Percentiles rank a stretch among this genome's conserved stretches.
Conservation (phyloP, 2,329 filamentous ascomycete species). For the Monilinia vaccinii-corymbosi region DNA sequence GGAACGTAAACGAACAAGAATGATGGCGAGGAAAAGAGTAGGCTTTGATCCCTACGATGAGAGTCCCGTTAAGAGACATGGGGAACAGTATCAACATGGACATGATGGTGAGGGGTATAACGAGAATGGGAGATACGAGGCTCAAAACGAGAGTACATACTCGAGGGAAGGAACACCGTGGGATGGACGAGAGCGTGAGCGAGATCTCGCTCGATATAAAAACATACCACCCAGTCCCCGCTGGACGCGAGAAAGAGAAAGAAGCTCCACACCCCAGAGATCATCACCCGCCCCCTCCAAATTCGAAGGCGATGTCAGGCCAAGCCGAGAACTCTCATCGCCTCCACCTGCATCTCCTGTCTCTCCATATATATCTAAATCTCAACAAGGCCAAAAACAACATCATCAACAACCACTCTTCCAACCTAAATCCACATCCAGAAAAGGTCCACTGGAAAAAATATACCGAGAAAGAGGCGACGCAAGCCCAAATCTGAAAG, state of each 20-base stretch:
- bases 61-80: conserved; percentile 51
- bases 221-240: background rate
- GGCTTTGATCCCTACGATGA: conserved; percentile 68
- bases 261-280: background rate
- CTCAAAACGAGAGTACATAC: conserved; percentile 7
- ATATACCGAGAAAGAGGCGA: background rate
- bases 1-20: conserved; percentile 48
- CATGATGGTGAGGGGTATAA: conserved; percentile 20
- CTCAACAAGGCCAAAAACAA: background rate
- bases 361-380: background rate
- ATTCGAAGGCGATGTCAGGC: background rate
- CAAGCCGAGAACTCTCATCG: background rate
- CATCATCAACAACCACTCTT: background rate
- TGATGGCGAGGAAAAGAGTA: conserved; percentile 51
- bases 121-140: conserved; percentile 17
- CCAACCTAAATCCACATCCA: no score
- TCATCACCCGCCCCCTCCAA: background rate
- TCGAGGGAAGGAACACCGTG: conserved; percentile 17
- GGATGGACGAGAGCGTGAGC: conserved; percentile 16
- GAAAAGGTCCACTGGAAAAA: background rate
- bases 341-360: background rate
- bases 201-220: background rate
- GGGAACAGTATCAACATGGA: conserved; percentile 43
- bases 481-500: background rate
- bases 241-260: background rate